These are phyloP conservation scores for Aspergillus wentii DNA, from an alignment of 495 filamentous ascomycete genomes.

Conservation along the genomic window DNA sequence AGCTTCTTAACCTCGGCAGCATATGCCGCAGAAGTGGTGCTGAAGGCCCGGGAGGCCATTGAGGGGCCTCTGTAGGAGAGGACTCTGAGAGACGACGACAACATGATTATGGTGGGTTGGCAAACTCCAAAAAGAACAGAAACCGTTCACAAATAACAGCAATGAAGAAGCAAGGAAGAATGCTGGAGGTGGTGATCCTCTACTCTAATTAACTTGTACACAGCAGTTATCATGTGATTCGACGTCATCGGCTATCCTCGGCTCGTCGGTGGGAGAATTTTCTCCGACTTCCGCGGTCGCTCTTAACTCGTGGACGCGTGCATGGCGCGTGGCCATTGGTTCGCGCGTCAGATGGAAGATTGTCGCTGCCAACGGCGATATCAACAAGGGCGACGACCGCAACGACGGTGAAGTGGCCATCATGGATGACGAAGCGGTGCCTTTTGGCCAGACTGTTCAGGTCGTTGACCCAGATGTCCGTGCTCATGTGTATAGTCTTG, in stretches of 20 bases:
- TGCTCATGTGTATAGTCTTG: constrained; percentile 84
- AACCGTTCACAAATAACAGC: too few relatives aligned
- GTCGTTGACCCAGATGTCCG: constrained; percentile 83
- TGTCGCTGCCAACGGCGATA: background rate
- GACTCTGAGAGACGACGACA: constrained; percentile 27
- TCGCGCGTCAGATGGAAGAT: background rate
- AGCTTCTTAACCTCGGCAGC: constrained; percentile 80
- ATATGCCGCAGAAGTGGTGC: constrained; percentile 36
- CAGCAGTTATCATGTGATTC: constrained; percentile 26
- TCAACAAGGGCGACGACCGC: background rate
- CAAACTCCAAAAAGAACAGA: constrained; percentile 1
- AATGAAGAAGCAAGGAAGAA: too few relatives aligned
- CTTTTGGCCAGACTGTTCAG: constrained; percentile 35
- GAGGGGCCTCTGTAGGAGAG: constrained; percentile 25
- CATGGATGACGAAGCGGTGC: constrained; percentile 38
- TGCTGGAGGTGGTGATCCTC: too few relatives aligned
- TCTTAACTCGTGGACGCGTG: constrained; percentile 28
- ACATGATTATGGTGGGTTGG: constrained; percentile 15
- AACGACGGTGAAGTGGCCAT: constrained; percentile 11
- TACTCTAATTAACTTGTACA: too few relatives aligned
- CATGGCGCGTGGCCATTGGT: constrained; percentile 24
- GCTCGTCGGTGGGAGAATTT: constrained; percentile 23
- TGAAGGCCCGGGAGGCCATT: constrained; percentile 36
- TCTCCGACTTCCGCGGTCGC: constrained; percentile 23
- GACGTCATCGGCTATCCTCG: constrained; percentile 44